Evolutionary conservation across 2,329 filamentous ascomycete genomes (phyloP), one percentile per base, ranked within the genome.

Genomic region (Phyllosticta paracitricarpa): DNA sequence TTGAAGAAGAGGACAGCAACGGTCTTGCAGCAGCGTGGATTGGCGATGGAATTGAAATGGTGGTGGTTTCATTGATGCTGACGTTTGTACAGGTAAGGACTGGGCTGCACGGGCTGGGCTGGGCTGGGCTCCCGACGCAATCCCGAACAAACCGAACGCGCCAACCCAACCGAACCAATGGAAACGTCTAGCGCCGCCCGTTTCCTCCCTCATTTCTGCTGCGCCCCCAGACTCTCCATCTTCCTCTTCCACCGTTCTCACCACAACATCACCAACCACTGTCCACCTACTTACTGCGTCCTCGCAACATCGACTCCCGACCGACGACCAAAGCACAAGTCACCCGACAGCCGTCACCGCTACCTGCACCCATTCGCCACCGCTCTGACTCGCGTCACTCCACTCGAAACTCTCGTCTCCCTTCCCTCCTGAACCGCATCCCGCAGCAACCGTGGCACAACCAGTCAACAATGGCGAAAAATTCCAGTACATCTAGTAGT

Each of bases 401-500:
- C 5, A 35, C 58, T 22, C 19, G 19, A 22, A 33, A 19, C 35
- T 60, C 58, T 35, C 52, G 22, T 33, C 52, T 54, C 22, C 52
- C 22, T 2, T 53, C 54, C 59, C 51, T 25, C 52, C 28, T 48
- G 19, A 51, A 52, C 22, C 25, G 54, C 59, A 40, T 24, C 26
- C 51, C 19, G 57, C 30, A 66, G 73, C 73, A 75, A 78, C 71
- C 75, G 74, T 79, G 78, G 77, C 78, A 78, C 70, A 68, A 62
- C n/a, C 40, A 48, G 65, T 63, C 67, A 72, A 70, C 82, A 82
- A 89, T 89, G 84, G 89, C 85, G 82, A 81, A 82, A 76, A 82
- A 83, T 76, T 81, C 79, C 79, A 82, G 82, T 82, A 85, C 82
- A 84, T 89, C 82, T 86, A 88, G 76, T 75, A 79, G 75, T 76